phyloP scores from a whole-genome alignment of 495 filamentous ascomycete genomes.

The Neurospora sp. region DNA sequence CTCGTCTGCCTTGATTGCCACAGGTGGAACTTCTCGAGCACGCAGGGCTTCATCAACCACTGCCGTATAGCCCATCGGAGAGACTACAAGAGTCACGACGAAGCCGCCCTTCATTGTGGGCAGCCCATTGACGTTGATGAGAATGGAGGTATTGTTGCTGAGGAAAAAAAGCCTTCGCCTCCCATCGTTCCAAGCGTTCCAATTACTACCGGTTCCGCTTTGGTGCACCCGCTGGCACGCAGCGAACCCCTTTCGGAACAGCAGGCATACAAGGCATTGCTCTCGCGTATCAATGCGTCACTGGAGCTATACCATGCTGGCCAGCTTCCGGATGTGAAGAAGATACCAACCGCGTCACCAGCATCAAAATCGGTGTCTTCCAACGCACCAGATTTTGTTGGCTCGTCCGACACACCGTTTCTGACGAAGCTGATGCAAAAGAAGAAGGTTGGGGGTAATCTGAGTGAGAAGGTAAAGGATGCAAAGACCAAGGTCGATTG shows the following conservation, averaged over 20 bases:
- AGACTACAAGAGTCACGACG: constrained; percentile 89
- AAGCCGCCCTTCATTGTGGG: constrained; percentile 82
- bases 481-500: constrained; percentile 47
- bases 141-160: constrained; percentile 42
- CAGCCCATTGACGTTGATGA: constrained; percentile 66
- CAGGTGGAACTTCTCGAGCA: constrained; percentile 82
- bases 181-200: constrained; percentile 2
- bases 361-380: neutral
- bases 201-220: constrained; percentile 30
- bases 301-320: constrained; percentile 35
- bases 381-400: constrained; percentile 33
- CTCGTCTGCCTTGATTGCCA: constrained; percentile 84
- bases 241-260: constrained; percentile 45
- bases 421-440: constrained; percentile 61
- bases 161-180: constrained; percentile 35
- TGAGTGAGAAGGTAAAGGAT: constrained; percentile 48
- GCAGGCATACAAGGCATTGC: constrained; percentile 39
- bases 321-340: constrained; percentile 32
- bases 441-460: constrained; percentile 52
- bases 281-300: constrained; percentile 37
- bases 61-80: constrained; percentile 89
- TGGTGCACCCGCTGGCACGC: constrained; percentile 62
- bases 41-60: constrained; percentile 97
- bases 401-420: constrained; percentile 62
- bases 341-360: constrained; percentile 23